phyloP scores from a whole-genome alignment of 768 basidiomycete species.

The Leccinellum albellum region DNA sequence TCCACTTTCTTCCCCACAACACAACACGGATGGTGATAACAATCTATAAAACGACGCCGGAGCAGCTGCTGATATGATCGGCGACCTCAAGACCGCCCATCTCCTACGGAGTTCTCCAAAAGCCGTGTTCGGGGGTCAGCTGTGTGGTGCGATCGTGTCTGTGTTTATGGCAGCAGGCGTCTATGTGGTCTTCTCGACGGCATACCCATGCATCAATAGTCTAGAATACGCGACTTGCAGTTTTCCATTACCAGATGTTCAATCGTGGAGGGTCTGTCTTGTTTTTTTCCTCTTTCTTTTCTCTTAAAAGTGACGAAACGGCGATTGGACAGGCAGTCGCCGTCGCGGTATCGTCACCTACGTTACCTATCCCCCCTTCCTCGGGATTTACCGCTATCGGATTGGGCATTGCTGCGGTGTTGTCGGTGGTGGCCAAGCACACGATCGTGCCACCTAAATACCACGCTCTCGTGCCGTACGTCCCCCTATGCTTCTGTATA shows the following conservation, averaged over 20 bases:
- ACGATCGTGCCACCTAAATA: constrained; percentile 22
- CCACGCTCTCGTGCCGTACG: constrained; percentile 21
- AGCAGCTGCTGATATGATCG: constrained; percentile 58
- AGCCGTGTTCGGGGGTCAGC: constrained; percentile 60
- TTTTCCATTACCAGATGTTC: constrained; percentile 25
- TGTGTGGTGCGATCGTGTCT: constrained; percentile 55
- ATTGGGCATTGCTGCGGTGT: constrained; percentile 42
- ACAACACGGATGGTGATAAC: background rate
- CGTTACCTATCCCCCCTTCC: constrained; percentile 42
- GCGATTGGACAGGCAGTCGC: constrained; percentile 10
- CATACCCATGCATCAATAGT: constrained; percentile 53
- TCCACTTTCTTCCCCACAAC: background rate
- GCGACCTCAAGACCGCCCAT: constrained; percentile 68
- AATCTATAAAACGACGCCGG: background rate
- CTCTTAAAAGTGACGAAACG: background rate
- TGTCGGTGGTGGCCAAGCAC: constrained; percentile 42
- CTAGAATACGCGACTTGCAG: constrained; percentile 13
- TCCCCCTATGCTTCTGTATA: background rate
- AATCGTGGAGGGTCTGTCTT: constrained; percentile 18
- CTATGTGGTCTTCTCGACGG: constrained; percentile 60
- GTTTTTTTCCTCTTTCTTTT: background rate
- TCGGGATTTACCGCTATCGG: constrained; percentile 59
- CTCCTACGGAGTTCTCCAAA: constrained; percentile 60
- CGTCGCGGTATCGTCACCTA: constrained; percentile 20
- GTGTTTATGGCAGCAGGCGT: constrained; percentile 57